Conservation (phyloP, 176 grass and related monocot genomes). For the Zoysia pacifica region DNA sequence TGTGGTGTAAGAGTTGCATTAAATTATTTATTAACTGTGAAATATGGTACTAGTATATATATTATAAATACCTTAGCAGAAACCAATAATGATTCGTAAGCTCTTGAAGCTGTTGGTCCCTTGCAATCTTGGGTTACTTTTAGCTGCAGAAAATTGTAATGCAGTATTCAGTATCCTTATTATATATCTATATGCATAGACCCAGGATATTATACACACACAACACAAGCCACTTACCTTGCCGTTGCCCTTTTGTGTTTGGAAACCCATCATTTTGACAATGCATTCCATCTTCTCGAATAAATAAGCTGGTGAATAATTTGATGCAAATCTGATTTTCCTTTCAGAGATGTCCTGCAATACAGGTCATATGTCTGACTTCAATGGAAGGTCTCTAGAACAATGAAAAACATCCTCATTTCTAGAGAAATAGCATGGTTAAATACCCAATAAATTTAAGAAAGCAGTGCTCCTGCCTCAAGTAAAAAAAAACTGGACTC, state of each 20-base stretch:
- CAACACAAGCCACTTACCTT: slow-evolving; percentile 55
- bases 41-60: neutral
- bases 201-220: neutral
- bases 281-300: slow-evolving; percentile 81
- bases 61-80: slow-evolving; percentile 67
- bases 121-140: slow-evolving; percentile 69
- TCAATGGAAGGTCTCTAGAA: slow-evolving; percentile 17
- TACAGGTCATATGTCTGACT: neutral
- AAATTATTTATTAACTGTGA: neutral
- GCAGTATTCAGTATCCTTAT: slow-evolving; percentile 6
- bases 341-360: slow-evolving; percentile 88
- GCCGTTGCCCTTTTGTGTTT: slow-evolving; percentile 62
- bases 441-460: neutral
- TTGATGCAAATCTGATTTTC: slow-evolving; percentile 82
- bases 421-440: neutral
- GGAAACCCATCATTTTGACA: slow-evolving; percentile 73
- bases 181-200: neutral
- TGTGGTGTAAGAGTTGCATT: slow-evolving; percentile 19
- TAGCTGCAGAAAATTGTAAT: slow-evolving; percentile 48
- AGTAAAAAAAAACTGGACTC: neutral
- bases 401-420: neutral
- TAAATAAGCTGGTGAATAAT: slow-evolving; percentile 73
- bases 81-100: slow-evolving; percentile 52
- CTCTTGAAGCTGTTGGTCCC: slow-evolving; percentile 44
- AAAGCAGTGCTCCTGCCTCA: neutral